A percentile compares a stretch with the other conserved stretches of the same genome.
Conservation (phyloP, 805 yeast genomes). For the Yueomyces sp. region DNA sequence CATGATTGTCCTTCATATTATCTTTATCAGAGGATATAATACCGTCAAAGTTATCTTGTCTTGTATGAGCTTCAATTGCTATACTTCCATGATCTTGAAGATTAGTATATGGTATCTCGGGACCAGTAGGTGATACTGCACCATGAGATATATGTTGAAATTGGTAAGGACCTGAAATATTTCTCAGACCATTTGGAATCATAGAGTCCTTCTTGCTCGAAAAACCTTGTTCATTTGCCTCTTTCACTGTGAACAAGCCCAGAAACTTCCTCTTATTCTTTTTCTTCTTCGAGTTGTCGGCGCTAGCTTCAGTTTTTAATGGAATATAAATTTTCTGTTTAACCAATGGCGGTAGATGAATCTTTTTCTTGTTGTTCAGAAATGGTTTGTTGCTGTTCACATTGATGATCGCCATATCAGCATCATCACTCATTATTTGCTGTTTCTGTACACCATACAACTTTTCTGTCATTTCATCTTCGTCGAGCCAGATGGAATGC, state of each 20-base stretch:
- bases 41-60: background rate
- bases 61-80: too few species aligned
- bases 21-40: background rate
- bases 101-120: background rate
- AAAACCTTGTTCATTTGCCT: slow-evolving; percentile 1
- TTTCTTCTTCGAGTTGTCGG: background rate
- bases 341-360: slow-evolving; percentile 26
- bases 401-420: slow-evolving; percentile 19
- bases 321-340: slow-evolving; percentile 1
- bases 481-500: slow-evolving; percentile 32
- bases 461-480: slow-evolving; percentile 25
- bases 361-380: slow-evolving; percentile 21
- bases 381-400: slow-evolving; percentile 25
- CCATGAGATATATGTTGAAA: slow-evolving; percentile 31
- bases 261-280: slow-evolving; percentile 15
- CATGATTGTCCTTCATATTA: too few species aligned
- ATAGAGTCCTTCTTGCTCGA: slow-evolving; percentile 1
- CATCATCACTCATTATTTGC: slow-evolving; percentile 11
- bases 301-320: background rate
- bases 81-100: background rate
- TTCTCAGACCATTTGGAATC: background rate
- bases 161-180: slow-evolving; percentile 27
- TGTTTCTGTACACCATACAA: slow-evolving; percentile 22
- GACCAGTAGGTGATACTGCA: slow-evolving; percentile 6
- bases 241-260: slow-evolving; percentile 20